A percentile compares a stretch with the other conserved stretches of the same genome.
Evolutionary conservation across 1,284 basidiomycete genomes (phyloP).

Genomic region (Phylloporus sp.): DNA sequence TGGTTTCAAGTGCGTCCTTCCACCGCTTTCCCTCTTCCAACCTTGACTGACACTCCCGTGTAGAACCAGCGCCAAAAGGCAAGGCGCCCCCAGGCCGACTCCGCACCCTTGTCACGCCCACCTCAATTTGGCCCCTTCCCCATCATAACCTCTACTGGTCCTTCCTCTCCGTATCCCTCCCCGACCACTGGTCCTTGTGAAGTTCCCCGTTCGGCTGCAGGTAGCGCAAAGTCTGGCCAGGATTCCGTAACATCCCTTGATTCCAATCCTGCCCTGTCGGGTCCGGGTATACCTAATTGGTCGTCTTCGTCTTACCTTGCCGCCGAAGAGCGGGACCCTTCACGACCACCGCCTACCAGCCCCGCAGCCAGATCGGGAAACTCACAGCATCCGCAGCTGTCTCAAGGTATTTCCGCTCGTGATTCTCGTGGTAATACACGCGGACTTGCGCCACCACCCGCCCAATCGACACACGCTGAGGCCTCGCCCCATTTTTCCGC

Average conservation of each 20-base stretch:
- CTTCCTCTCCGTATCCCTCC: conserved; percentile 29
- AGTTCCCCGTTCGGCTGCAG: conserved; percentile 19
- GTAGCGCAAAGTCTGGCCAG: conserved; percentile 18
- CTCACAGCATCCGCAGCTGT: conserved; percentile 14
- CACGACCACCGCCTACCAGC: conserved; percentile 19
- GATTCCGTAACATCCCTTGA: conserved; percentile 41
- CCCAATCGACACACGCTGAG: conserved; percentile 21
- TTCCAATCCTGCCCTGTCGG: conserved; percentile 53
- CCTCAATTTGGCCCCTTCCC: conserved; percentile 70
- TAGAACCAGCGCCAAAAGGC: conserved; percentile 86
- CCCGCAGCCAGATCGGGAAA: conserved; percentile 16
- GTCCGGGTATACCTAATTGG: conserved; percentile 67
- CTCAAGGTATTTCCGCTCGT: conserved; percentile 17
- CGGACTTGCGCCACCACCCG: conserved; percentile 15
- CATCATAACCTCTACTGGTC: conserved; percentile 47
- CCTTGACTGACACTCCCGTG: conserved; percentile 29
- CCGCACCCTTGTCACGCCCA: conserved; percentile 56
- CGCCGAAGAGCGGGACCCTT: conserved; percentile 27
- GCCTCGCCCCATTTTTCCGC: conserved; percentile 37
- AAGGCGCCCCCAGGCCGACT: conserved; percentile 65
- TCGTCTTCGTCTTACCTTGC: conserved; percentile 30
- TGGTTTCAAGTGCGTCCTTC: conserved; percentile 78
- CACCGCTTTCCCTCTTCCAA: conserved; percentile 18
- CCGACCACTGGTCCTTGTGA: conserved; percentile 17
- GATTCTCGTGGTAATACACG: conserved; percentile 22